Evolutionary conservation across 2,329 filamentous ascomycete species (phyloP).

Genomic region (Aspergillus ustus): DNA sequence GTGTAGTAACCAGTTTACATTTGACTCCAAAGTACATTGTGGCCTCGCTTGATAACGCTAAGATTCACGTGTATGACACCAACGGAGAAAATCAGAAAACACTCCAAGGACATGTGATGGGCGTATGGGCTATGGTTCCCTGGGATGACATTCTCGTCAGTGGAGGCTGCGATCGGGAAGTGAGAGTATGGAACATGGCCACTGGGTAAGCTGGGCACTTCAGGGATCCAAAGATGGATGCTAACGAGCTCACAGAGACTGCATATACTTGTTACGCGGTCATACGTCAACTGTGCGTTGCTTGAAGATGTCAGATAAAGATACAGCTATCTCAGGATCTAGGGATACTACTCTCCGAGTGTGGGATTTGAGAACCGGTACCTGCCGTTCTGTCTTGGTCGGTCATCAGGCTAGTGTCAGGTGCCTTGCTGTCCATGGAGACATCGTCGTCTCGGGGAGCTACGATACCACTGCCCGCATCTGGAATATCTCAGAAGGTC

Average conservation of each 20-base stretch:
- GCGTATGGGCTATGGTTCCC: constrained; percentile 99
- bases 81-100: constrained; percentile 87
- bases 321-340: constrained; percentile 94
- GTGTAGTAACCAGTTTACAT: constrained; percentile 94
- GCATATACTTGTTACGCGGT: constrained; percentile 82
- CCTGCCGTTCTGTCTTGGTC: constrained; percentile 88
- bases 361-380: constrained; percentile 88
- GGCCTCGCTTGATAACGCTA: constrained; percentile 94
- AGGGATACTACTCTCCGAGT: constrained; percentile 92
- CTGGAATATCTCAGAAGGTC: constrained; percentile 96
- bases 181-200: constrained; percentile 93
- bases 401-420: constrained; percentile 95
- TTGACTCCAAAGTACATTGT: constrained; percentile 96
- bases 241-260: constrained; percentile 56
- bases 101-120: constrained; percentile 95
- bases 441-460: constrained; percentile 95
- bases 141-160: constrained; percentile 96
- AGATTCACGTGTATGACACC: constrained; percentile 97
- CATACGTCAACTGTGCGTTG: constrained; percentile 97
- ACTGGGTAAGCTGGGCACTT: constrained; percentile 68
- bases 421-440: constrained; percentile 93
- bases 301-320: constrained; percentile 93
- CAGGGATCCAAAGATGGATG: not conserved
- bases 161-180: constrained; percentile 94
- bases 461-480: constrained; percentile 97